phyloP scores from a whole-genome alignment of 2,329 filamentous ascomycete species.

The Penicillium brasilianum region DNA sequence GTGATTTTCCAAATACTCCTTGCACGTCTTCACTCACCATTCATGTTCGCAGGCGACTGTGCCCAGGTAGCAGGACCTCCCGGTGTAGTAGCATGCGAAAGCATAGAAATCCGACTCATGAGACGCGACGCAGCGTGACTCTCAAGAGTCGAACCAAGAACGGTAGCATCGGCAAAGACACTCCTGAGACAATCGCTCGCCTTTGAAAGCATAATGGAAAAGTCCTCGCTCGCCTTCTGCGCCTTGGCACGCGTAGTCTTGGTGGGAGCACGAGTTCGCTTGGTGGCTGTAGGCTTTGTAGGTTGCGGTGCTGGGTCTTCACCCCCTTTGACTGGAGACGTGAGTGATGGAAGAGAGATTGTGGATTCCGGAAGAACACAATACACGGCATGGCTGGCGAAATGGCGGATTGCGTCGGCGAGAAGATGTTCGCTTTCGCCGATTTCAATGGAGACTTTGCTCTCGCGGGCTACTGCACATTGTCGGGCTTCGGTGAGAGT shows the following conservation, averaged over 20 bases:
- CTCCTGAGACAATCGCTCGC: slow-evolving; percentile 42
- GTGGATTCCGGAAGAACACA: slow-evolving; percentile 92
- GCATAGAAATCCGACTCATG: slow-evolving; percentile 49
- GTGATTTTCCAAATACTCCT: background rate
- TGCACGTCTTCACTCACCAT: slow-evolving; percentile 34
- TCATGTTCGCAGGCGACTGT: slow-evolving; percentile 44
- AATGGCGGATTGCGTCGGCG: slow-evolving; percentile 51
- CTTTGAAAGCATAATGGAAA: slow-evolving; percentile 43
- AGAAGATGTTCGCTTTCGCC: slow-evolving; percentile 45
- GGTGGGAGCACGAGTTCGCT: slow-evolving; percentile 35
- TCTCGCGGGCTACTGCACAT: slow-evolving; percentile 55
- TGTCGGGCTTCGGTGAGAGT: slow-evolving; percentile 53
- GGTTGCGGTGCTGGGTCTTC: slow-evolving; percentile 47
- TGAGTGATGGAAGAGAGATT: slow-evolving; percentile 78
- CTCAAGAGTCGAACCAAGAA: slow-evolving; percentile 47
- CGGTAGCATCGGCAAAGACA: slow-evolving; percentile 40
- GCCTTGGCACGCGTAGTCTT: slow-evolving; percentile 35
- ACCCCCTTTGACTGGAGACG: slow-evolving; percentile 35
- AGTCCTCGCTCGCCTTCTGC: slow-evolving; percentile 41
- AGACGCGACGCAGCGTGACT: slow-evolving; percentile 45
- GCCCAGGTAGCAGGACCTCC: slow-evolving; percentile 33
- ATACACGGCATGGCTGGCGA: slow-evolving; percentile 81
- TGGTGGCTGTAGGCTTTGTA: slow-evolving; percentile 30
- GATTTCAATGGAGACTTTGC: slow-evolving; percentile 62
- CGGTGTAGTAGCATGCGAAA: slow-evolving; percentile 48